Evolutionary conservation across 768 basidiomycete genomes (phyloP), one percentile per base, ranked within the genome.

Genomic region (Trametes gibbosa): DNA sequence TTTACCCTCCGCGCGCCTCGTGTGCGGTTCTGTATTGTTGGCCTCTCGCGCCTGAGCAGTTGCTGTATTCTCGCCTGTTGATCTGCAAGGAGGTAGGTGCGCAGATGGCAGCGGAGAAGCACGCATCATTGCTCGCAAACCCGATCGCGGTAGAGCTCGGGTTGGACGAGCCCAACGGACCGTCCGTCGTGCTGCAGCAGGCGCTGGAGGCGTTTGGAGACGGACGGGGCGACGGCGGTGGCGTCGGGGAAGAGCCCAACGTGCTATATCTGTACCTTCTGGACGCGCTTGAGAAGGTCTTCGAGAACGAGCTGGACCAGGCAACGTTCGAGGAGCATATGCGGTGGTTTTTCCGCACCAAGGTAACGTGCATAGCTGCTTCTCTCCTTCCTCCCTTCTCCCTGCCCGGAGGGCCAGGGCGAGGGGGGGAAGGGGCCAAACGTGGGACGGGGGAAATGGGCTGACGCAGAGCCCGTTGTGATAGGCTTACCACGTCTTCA

Each of bases 291-390:
- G 96, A 98, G 74, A 92, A 91, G 78, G 73, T 96, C 41, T 98
- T 98, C 69, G 94, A 94, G 66, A 88, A 84, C 62, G 95, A 98
- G 69, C 79, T 98, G 59, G 97, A 98, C 72, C 90, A 89, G 69
- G 75, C 81, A n/a, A 84, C 86, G 21, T 98, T 95, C 67, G 96
- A 98, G 72, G 97, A 98, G 71, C 92, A 93, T 68, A 85, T 98
- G 85, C 78, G 97, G 63, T 92, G 92, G 84, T 90, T 95, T 75
- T 95, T 93, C 76, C 90, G 92, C 32, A 92, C 85, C 61, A 88
- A 87, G 82, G 89, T 89, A 49, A 72, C 62, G 79, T 53, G 48
- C 41, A 16, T 40, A 61, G 34, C 39, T 32, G 59, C 23, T 25
- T 19, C 25, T 7, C 54, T 24, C 43, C 43, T 24, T 37, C 27